Evolutionary conservation across 768 basidiomycete genomes (phyloP).

Genomic region (Serpula lacrymans): DNA sequence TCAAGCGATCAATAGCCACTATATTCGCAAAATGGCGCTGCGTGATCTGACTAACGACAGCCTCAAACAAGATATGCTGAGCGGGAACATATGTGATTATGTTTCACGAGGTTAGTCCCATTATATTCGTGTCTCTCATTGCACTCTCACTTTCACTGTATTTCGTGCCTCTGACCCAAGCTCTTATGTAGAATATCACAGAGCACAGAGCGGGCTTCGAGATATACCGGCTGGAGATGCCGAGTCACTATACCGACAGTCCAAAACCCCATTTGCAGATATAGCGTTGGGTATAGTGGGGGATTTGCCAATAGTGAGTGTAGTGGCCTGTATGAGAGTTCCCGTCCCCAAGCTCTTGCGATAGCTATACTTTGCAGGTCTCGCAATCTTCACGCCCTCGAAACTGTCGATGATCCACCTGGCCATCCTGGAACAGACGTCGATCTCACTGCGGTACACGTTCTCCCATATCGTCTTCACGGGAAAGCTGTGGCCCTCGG

Average conservation of each 20-base stretch:
- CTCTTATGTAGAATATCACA: constrained; percentile 16
- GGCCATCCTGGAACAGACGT: constrained; percentile 16
- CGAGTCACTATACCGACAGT: constrained; percentile 11
- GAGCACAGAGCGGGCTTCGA: constrained; percentile 15
- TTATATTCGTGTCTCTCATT: not conserved
- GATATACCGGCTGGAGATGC: constrained; percentile 9
- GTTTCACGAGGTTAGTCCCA: constrained; percentile 15
- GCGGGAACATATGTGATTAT: constrained; percentile 13
- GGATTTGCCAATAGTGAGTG: constrained; percentile 17
- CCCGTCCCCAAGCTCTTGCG: too few species aligned
- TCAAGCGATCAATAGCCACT: constrained; percentile 12
- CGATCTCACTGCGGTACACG: constrained; percentile 8
- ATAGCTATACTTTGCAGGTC: constrained; percentile 12
- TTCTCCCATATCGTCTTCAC: constrained; percentile 10
- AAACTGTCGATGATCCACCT: constrained; percentile 15
- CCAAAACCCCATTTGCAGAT: constrained; percentile 2
- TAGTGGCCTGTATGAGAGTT: too few species aligned
- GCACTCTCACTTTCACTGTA: too few species aligned
- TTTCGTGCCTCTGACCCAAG: too few species aligned
- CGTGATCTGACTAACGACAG: constrained; percentile 3
- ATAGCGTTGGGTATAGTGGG: constrained; percentile 10
- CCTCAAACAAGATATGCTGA: constrained; percentile 20
- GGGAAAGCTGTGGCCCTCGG: constrained; percentile 5
- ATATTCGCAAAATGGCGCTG: constrained; percentile 18
- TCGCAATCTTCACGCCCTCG: constrained; percentile 11